A percentile compares a stretch with the other conserved stretches of the same genome.
phyloP scores from a whole-genome alignment of 148 eudicot genomes.

The Fallopia convolvulus region DNA sequence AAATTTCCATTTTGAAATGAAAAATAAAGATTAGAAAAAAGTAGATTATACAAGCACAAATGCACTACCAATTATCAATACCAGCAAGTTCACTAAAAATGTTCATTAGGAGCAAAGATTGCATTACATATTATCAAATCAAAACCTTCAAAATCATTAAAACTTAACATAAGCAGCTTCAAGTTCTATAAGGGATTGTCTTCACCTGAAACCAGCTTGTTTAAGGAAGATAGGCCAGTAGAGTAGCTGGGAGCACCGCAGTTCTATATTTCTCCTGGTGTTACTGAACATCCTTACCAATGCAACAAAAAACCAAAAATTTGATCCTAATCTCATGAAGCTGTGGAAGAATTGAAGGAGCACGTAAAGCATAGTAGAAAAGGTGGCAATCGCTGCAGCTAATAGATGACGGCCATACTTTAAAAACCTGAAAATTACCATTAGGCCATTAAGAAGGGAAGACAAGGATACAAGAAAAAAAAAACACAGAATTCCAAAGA shows the following conservation, averaged over 20 bases:
- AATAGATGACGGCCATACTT: constrained; percentile 35
- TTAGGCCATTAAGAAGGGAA: constrained; percentile 15
- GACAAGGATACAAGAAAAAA: constrained; percentile 3
- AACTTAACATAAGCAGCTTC: neutral
- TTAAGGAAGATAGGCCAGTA: constrained; percentile 81
- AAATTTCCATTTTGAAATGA: neutral
- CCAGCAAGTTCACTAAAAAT: too few relatives aligned
- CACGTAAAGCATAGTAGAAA: constrained; percentile 49
- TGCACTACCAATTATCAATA: neutral
- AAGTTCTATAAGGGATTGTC: neutral
- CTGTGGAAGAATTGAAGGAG: constrained; percentile 48
- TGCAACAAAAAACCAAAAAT: constrained; percentile 20
- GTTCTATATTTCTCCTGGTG: constrained; percentile 47
- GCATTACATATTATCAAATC: too few relatives aligned
- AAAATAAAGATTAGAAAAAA: neutral
- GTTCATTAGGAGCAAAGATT: too few relatives aligned
- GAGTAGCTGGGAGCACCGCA: constrained; percentile 65
- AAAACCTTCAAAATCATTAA: neutral
- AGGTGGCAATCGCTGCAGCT: constrained; percentile 55
- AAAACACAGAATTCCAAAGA: constrained; percentile 11
- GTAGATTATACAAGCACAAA: neutral
- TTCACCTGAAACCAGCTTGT: constrained; percentile 56
- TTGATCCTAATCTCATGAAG: constrained; percentile 34
- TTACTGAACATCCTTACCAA: constrained; percentile 41
- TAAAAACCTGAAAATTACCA: constrained; percentile 42